Evolutionary conservation across 2,329 filamentous ascomycete species (phyloP).

Genomic region (Scedosporium aurantiacum): DNA sequence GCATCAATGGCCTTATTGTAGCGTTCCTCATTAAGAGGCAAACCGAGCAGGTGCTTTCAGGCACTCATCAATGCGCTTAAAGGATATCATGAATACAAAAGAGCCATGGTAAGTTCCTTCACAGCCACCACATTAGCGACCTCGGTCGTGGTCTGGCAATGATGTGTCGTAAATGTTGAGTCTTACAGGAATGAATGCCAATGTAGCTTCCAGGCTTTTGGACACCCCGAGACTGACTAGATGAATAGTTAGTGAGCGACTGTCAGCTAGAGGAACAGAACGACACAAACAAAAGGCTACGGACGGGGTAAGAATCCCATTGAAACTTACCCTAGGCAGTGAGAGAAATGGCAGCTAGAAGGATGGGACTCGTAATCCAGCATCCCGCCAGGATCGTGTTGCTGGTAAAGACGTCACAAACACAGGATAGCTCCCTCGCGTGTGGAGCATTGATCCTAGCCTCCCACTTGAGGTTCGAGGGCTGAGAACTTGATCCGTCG

Average conservation of each 20-base stretch:
- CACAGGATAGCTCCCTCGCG: background rate
- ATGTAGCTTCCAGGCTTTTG: background rate
- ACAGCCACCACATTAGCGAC: no score
- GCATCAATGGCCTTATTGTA: conserved; percentile 61
- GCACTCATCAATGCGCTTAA: background rate
- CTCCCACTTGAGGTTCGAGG: conserved; percentile 64
- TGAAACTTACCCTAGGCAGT: background rate
- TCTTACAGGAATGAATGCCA: no score
- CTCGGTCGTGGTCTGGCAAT: no score
- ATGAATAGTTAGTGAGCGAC: background rate
- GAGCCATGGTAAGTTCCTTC: no score
- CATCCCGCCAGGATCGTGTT: background rate
- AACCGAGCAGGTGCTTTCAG: conserved; percentile 44
- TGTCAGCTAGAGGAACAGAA: background rate
- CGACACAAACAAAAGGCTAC: background rate
- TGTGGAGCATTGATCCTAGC: conserved; percentile 21
- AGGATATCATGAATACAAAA: background rate
- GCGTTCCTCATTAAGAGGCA: conserved; percentile 55
- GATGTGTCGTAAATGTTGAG: no score
- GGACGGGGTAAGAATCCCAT: background rate
- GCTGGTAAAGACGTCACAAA: background rate
- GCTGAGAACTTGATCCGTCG: conserved; percentile 79
- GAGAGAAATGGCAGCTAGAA: background rate
- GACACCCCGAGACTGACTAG: background rate
- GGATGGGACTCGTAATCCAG: background rate